A percentile compares a stretch with the other conserved stretches of the same genome.
Evolutionary conservation across 352 stramenopile species (phyloP).

Genomic region (Globisporangium orthogonon): DNA sequence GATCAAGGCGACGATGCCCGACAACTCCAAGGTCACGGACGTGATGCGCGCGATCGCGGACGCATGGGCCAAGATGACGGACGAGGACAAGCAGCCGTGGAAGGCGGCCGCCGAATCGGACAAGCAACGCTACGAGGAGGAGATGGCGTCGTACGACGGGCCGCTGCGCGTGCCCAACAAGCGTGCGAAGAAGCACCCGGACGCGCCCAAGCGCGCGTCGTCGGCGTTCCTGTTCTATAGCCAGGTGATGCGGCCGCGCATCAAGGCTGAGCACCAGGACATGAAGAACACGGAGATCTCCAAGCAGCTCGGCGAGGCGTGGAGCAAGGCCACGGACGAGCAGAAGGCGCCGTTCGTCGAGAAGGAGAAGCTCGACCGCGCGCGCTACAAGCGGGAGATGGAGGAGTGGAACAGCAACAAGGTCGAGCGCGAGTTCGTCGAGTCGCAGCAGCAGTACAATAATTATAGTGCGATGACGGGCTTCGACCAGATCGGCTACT

Average conservation of each 20-base stretch:
- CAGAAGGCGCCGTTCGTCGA: conserved; percentile 90
- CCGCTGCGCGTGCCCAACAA: conserved; percentile 91
- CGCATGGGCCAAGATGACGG: conserved; percentile 83
- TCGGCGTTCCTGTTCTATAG: conserved; percentile 94
- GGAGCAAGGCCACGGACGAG: conserved; percentile 86
- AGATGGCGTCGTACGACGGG: conserved; percentile 91
- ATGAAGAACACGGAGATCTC: conserved; percentile 97
- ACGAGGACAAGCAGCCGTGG: conserved; percentile 91
- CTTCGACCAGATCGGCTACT: conserved; percentile 78
- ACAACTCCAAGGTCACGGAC: conserved; percentile 88
- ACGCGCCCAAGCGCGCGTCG: conserved; percentile 92
- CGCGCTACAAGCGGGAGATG: conserved; percentile 92
- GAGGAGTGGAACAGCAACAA: conserved; percentile 87
- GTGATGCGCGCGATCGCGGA: conserved; percentile 90
- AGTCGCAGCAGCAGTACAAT: conserved; percentile 77
- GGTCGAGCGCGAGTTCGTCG: conserved; percentile 75
- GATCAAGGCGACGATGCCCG: conserved; percentile 82
- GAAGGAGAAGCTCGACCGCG: conserved; percentile 88
- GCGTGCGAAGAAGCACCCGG: conserved; percentile 92
- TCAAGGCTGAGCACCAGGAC: conserved; percentile 90
- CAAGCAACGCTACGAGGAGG: conserved; percentile 91
- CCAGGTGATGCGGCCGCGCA: conserved; percentile 81
- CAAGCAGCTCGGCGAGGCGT: conserved; percentile 90
- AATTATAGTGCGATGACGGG: conserved; percentile 76
- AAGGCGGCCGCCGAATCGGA: conserved; percentile 90